These are phyloP conservation scores for Colletotrichum higginsianum DNA, from an alignment of 2,329 filamentous ascomycete species.

Conservation along the genomic window DNA sequence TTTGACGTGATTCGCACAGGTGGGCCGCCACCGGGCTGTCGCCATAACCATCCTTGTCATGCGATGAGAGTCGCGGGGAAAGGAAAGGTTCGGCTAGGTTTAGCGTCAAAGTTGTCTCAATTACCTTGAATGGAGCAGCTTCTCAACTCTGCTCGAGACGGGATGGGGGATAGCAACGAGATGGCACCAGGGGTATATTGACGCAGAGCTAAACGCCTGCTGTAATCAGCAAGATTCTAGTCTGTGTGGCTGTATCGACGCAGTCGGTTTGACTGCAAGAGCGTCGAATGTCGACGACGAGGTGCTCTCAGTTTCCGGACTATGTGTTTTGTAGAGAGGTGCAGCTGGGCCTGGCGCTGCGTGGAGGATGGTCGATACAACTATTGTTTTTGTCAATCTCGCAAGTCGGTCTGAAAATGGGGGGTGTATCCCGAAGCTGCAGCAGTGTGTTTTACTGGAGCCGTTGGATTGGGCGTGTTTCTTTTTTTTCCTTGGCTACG, in stretches of 20 bases:
- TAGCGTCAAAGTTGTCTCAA: background rate
- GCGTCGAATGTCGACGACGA: too few species aligned
- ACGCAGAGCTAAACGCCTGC: too few species aligned
- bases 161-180: background rate
- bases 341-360: background rate
- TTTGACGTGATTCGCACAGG: constrained; percentile 24
- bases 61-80: constrained; percentile 3
- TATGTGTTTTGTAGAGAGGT: too few species aligned
- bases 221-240: too few species aligned
- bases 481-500: constrained; percentile 8
- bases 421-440: constrained; percentile 19
- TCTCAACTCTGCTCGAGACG: background rate
- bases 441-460: background rate
- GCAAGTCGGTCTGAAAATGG: constrained; percentile 24
- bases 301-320: too few species aligned
- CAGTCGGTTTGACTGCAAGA: too few species aligned
- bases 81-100: constrained; percentile 3
- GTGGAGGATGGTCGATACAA: background rate
- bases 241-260: too few species aligned
- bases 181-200: too few species aligned
- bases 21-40: background rate
- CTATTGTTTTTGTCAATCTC: constrained; percentile 17
- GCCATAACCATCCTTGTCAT: background rate
- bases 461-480: constrained; percentile 20
- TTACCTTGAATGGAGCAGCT: background rate